Evolutionary conservation across 345 rosid species (phyloP).

Genomic region (Citropsis articulata): DNA sequence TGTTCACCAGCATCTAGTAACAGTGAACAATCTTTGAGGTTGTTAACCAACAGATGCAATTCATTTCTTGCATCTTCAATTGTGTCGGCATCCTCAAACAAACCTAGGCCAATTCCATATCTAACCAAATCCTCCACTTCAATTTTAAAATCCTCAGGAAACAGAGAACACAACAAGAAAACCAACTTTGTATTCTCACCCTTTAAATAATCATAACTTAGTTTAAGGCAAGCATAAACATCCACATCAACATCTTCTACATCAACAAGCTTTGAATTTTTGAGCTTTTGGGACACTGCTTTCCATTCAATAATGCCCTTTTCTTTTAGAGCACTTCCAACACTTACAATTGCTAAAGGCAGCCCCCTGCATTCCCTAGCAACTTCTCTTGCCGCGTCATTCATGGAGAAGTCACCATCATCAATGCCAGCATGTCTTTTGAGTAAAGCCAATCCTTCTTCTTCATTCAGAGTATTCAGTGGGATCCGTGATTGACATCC

Average conservation of each 20-base stretch:
- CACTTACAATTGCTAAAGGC: background rate
- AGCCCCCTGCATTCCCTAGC: background rate
- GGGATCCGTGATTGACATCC: background rate
- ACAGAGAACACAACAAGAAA: constrained; percentile 15
- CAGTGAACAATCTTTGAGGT: background rate
- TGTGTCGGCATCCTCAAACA: background rate
- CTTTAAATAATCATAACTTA: background rate
- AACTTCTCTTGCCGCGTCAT: background rate
- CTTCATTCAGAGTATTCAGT: background rate
- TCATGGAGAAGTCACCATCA: background rate
- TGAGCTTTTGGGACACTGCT: background rate
- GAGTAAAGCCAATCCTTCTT: constrained; percentile 16
- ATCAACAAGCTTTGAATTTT: background rate
- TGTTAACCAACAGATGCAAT: background rate
- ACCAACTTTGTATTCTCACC: background rate
- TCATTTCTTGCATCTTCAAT: background rate
- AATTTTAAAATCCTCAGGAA: constrained; percentile 5
- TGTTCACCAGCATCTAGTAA: background rate
- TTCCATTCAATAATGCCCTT: background rate
- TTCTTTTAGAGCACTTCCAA: background rate
- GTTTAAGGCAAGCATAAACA: background rate
- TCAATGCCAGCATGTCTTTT: background rate
- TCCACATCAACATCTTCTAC: background rate
- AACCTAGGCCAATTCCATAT: background rate
- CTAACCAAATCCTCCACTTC: background rate